A percentile compares a stretch with the other conserved stretches of the same genome.
Evolutionary conservation across 2,329 filamentous ascomycete species (phyloP).

Genomic region (Macroventuria anomochaeta): DNA sequence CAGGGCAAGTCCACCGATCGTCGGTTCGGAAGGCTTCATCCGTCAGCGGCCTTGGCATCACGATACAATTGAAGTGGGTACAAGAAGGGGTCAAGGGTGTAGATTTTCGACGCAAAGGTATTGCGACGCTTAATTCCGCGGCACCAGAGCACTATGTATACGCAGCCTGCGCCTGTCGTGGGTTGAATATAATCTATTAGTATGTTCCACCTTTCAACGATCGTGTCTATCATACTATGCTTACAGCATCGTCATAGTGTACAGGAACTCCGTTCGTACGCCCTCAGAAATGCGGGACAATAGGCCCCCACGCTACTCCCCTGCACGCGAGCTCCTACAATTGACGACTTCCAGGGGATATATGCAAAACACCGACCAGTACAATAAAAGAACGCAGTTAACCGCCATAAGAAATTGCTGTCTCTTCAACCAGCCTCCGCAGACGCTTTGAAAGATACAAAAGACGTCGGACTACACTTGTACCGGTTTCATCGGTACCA

Average conservation of each 20-base stretch:
- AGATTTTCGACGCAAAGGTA: constrained; percentile 9
- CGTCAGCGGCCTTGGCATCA: constrained; percentile 30
- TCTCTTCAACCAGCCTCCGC: constrained; percentile 9
- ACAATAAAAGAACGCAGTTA: constrained; percentile 1
- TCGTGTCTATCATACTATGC: neutral
- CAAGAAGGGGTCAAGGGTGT: constrained; percentile 19
- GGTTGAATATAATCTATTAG: neutral
- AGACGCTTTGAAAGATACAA: constrained; percentile 1
- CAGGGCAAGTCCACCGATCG: constrained; percentile 26
- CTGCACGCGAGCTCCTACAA: constrained; percentile 2
- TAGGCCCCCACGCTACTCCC: neutral
- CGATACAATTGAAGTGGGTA: constrained; percentile 20
- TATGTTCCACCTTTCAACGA: constrained; percentile 1
- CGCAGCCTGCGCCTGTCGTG: constrained; percentile 4
- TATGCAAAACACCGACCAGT: constrained; percentile 6
- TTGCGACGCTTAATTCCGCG: constrained; percentile 18
- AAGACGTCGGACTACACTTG: neutral
- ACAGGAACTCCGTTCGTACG: constrained; percentile 1
- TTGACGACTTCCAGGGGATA: neutral
- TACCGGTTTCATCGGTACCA: constrained; percentile 36
- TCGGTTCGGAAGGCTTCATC: constrained; percentile 20
- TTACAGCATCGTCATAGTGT: constrained; percentile 1
- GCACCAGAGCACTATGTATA: constrained; percentile 9
- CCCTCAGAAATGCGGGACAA: constrained; percentile 1
- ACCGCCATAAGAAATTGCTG: neutral